These are phyloP conservation scores for Phaeotremella fagi DNA, from an alignment of 768 basidiomycete genomes.

Conservation along the genomic window DNA sequence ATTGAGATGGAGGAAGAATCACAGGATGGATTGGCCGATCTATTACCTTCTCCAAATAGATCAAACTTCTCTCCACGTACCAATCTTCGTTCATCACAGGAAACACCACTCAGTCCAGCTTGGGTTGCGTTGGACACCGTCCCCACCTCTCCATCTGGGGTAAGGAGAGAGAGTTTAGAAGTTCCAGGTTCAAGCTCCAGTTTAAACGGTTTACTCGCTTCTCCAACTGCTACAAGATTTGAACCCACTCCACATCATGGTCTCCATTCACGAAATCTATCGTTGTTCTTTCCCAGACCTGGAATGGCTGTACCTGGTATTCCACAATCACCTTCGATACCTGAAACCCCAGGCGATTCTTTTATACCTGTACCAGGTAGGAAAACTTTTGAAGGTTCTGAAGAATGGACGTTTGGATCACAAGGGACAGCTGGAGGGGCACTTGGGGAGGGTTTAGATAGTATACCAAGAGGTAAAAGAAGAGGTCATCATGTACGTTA, in stretches of 20 bases:
- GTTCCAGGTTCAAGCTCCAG: slow-evolving; percentile 4
- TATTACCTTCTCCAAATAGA: slow-evolving; percentile 12
- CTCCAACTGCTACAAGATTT: slow-evolving; percentile 4
- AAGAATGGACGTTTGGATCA: slow-evolving; percentile 48
- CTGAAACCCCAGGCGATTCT: slow-evolving; percentile 42
- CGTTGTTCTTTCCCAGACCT: slow-evolving; percentile 82
- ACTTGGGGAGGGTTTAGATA: slow-evolving; percentile 14
- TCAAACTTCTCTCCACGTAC: slow-evolving; percentile 5
- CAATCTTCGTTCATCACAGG: background rate
- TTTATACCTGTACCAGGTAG: slow-evolving; percentile 51
- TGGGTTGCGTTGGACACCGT: slow-evolving; percentile 19
- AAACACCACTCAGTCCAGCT: slow-evolving; percentile 18
- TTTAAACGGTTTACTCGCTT: background rate
- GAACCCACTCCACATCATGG: slow-evolving; percentile 39
- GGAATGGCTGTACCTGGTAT: slow-evolving; percentile 57
- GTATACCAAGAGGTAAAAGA: slow-evolving; percentile 35
- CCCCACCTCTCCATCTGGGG: slow-evolving; percentile 7
- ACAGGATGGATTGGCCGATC: slow-evolving; percentile 11
- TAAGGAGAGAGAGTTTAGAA: slow-evolving; percentile 3
- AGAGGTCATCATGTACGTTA: slow-evolving; percentile 47
- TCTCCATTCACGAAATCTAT: slow-evolving; percentile 84
- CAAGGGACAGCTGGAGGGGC: slow-evolving; percentile 1
- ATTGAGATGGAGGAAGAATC: slow-evolving; percentile 7
- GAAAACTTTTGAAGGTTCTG: slow-evolving; percentile 63
- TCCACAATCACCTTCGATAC: slow-evolving; percentile 16